Percentiles rank a stretch among this genome's conserved stretches.
These are phyloP conservation scores for Tricholoma matsutake DNA, from an alignment of 768 basidiomycete species.

Conservation along the genomic window DNA sequence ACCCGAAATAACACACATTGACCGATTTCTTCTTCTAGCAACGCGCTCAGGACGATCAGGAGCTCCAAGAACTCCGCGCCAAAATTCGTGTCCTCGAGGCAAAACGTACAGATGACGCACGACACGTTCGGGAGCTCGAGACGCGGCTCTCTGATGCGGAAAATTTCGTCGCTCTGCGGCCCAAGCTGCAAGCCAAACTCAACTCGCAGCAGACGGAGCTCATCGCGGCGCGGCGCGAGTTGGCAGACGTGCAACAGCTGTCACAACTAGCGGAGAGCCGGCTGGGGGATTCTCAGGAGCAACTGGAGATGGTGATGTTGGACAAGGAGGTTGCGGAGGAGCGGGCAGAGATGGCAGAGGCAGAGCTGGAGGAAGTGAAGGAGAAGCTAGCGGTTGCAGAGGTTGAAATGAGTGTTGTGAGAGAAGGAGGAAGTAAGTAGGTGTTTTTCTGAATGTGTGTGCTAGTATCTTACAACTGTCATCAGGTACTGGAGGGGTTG, in stretches of 20 bases:
- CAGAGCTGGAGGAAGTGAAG: slow-evolving; percentile 73
- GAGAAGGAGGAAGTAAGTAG: slow-evolving; percentile 44
- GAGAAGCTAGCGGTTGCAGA: slow-evolving; percentile 78
- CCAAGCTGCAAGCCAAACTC: slow-evolving; percentile 89
- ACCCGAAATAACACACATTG: not conserved
- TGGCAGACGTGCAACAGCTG: slow-evolving; percentile 77
- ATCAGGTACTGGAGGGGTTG: slow-evolving; percentile 19
- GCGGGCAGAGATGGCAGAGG: slow-evolving; percentile 74
- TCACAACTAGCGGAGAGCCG: slow-evolving; percentile 66
- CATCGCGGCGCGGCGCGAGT: slow-evolving; percentile 66
- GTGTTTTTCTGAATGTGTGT: not conserved
- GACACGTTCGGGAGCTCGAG: slow-evolving; percentile 82
- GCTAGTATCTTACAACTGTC: not conserved
- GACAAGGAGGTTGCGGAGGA: slow-evolving; percentile 98
- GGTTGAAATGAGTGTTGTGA: slow-evolving; percentile 80
- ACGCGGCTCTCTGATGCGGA: slow-evolving; percentile 81
- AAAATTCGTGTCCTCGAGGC: slow-evolving; percentile 85
- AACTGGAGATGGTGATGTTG: slow-evolving; percentile 91
- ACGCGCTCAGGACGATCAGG: slow-evolving; percentile 47
- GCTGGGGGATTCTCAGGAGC: slow-evolving; percentile 78
- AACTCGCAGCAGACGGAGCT: slow-evolving; percentile 78
- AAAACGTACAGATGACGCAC: slow-evolving; percentile 82
- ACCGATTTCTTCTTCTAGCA: slow-evolving; percentile 7
- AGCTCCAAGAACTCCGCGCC: slow-evolving; percentile 76
- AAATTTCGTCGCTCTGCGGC: slow-evolving; percentile 77